Evolutionary conservation across 768 basidiomycete genomes (phyloP), one percentile per base, ranked within the genome.

Genomic region (Fistulinella prunicolor): DNA sequence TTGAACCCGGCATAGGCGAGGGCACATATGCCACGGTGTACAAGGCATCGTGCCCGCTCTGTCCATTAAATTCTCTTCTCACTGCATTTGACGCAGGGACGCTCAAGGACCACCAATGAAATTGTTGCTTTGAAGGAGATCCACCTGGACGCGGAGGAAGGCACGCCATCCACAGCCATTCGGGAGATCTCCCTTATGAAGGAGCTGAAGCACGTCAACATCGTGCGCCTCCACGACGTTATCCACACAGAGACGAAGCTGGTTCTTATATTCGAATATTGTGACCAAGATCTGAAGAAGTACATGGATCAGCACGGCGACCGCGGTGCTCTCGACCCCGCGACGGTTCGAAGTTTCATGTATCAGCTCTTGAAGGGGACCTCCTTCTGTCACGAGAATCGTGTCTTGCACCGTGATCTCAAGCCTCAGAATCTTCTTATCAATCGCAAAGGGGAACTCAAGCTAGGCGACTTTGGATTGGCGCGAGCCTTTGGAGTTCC

Each of bases 301-400:
- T 98, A 97, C 69, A 99, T 99, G 96, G 96, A 99, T 67, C 86
- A 90, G 29, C 86, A 96, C 59, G 96, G 96, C 46, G 94, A 98
- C 56, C 83, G 94, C 37, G 94, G 96, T 45, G 94, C 95, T 4
- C 78, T 99, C 36, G 93, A 96, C 53, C 83, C 89, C 16, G 77
- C 79, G 38, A 93, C 90, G 4, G 76, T 98, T 51, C 85, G 91
- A 48, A 94, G 90, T 64, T 99, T 99, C 72, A 96, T 98, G 87
- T 95, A 87, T 68, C 96, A 99, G 66, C 81, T 98, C 20, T 77
- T 98, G 57, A 94, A 92, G 68, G 96, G 96, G 41, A 97, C 94
- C 42, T 93, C 93, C 6, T 98, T 96, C 70, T 98, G 95, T 64
- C 96, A 99, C 65, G 94, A 97, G 69, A 98, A 98, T 63, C 85